These are phyloP conservation scores for Lecanoromycetidae sp. DNA, from an alignment of 2,329 filamentous ascomycete genomes.

Conservation along the genomic window DNA sequence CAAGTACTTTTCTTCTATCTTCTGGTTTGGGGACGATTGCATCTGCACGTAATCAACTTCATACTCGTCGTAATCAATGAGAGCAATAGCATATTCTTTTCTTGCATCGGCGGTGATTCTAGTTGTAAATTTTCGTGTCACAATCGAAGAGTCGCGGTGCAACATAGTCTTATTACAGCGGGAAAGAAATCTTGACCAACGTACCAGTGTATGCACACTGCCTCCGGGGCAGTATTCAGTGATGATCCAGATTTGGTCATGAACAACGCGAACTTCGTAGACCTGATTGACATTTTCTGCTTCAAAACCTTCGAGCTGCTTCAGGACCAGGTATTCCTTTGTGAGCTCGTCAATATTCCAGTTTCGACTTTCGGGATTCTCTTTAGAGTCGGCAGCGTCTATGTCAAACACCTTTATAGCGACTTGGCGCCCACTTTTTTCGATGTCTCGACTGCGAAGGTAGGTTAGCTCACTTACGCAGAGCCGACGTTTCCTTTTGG, in stretches of 20 bases:
- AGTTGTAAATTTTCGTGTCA: too few species aligned
- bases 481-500: too few species aligned
- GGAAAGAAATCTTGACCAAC: too few species aligned
- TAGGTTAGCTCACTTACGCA: conserved; percentile 5
- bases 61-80: too few species aligned
- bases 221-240: conserved; percentile 56
- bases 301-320: conserved; percentile 49
- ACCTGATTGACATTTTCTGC: conserved; percentile 53
- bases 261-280: conserved; percentile 51
- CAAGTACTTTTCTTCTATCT: conserved; percentile 48
- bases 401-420: conserved; percentile 42
- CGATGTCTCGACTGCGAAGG: background rate
- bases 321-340: conserved; percentile 51
- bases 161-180: too few species aligned
- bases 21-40: conserved; percentile 37
- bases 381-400: conserved; percentile 37
- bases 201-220: conserved; percentile 52
- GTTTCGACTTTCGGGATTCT: conserved; percentile 34
- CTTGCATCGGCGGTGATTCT: too few species aligned
- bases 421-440: conserved; percentile 30
- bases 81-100: too few species aligned
- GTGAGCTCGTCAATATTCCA: conserved; percentile 44
- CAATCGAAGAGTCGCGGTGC: too few species aligned
- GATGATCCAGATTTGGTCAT: conserved; percentile 54
- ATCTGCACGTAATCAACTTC: conserved; percentile 25